phyloP scores from a whole-genome alignment of 495 filamentous ascomycete genomes.

The Viridothelium virens region DNA sequence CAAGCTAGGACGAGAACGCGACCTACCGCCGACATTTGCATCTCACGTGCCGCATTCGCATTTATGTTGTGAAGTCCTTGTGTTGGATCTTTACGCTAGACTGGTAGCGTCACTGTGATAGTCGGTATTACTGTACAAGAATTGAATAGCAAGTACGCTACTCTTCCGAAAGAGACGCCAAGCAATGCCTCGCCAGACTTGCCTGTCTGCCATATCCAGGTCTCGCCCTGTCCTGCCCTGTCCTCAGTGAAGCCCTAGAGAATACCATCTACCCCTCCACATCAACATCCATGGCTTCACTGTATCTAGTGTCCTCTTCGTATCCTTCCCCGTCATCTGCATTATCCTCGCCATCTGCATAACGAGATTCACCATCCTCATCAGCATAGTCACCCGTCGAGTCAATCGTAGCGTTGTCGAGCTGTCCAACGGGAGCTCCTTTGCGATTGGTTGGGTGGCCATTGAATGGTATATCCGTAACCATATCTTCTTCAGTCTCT shows the following conservation, averaged over 20 bases:
- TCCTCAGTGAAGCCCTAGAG: background rate
- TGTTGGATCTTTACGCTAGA: background rate
- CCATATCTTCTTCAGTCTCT: background rate
- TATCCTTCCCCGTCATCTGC: constrained; percentile 11
- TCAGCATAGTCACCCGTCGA: constrained; percentile 2
- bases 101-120: no score
- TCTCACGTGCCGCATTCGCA: background rate
- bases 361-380: background rate
- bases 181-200: background rate
- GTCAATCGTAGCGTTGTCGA: background rate
- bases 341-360: constrained; percentile 13
- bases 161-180: background rate
- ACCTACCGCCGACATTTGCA: background rate
- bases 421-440: background rate
- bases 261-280: constrained; percentile 5
- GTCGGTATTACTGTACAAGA: background rate
- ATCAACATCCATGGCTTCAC: constrained; percentile 18
- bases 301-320: constrained; percentile 17
- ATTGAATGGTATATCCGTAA: no score
- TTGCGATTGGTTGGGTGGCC: background rate
- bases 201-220: background rate
- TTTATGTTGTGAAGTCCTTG: background rate
- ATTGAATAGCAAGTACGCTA: background rate
- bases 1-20: no score
- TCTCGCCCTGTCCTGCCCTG: background rate